Evolutionary conservation across 108 stramenopile genomes (phyloP), one percentile per base, ranked within the genome.

Genomic region (Schizochytrium sp.): DNA sequence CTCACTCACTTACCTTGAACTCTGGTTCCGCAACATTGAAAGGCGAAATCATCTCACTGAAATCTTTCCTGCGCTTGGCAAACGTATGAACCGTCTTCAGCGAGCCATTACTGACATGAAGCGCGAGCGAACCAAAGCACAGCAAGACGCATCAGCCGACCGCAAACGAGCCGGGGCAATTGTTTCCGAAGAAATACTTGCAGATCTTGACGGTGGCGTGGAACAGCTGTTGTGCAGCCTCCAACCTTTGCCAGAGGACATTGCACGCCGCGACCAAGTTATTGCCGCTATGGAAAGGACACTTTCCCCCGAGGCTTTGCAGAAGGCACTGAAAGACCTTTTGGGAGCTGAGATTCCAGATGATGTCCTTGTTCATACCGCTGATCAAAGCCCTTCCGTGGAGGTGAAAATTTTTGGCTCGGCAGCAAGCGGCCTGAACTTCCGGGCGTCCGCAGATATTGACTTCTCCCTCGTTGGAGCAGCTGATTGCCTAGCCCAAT

Each of bases 351-450:
- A 0, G 47, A 13, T 7, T 7, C 17, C 45, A 5, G 53, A 60
- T 60, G 59, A n/a, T 28, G 59, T 60, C 59, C 59, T 60, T 60
- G 17, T 60, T n/a, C 59, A 60, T 28, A 28, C 28, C 59, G 59
- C 59, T 60, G 19, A 17, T 19, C 19, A n/a, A 60, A 60, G 59
- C 17, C 17, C 17, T 60, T 60, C n/a, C 15, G 76, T 49, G 5
- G 53, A 40, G 5, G 28, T 83, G 15, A 53, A 83, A 83, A 83
- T 83, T 40, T 83, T 83, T 42, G 76, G 76, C 10, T 83, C 76
- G 10, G 53, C 50, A 0, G 76, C 76, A 40, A 83, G 53, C 28
- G 50, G 47, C 28, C 76, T 83, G 5, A 83, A 83, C 53, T 83
- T 83, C 47, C 47, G 76, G 19, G 76, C 47, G 8, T 83, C 76